phyloP scores from a whole-genome alignment of 75 land plant species.

The Cunninghamia lanceolata region DNA sequence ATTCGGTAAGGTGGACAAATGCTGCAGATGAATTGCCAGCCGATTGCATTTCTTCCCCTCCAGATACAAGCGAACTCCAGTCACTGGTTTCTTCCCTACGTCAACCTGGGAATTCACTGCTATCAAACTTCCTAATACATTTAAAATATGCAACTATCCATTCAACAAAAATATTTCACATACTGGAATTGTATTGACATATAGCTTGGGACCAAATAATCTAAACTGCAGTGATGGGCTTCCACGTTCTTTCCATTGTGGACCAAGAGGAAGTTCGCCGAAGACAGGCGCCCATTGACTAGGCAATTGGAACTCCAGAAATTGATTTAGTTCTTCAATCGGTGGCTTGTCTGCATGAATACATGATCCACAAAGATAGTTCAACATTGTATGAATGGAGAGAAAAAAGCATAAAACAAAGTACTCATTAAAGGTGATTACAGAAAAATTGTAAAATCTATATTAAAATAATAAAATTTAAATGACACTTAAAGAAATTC shows the following conservation, averaged over 20 bases:
- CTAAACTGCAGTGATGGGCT: constrained; percentile 64
- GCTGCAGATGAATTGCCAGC: constrained; percentile 82
- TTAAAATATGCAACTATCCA: not conserved
- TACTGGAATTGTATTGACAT: constrained; percentile 61
- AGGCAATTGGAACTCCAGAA: constrained; percentile 84
- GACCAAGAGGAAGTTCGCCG: constrained; percentile 71
- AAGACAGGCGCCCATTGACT: constrained; percentile 87
- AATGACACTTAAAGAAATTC: too few relatives aligned
- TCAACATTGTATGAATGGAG: not conserved
- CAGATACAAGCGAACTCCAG: constrained; percentile 68
- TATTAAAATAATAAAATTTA: too few relatives aligned
- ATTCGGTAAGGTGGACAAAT: constrained; percentile 60
- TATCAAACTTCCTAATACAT: not conserved
- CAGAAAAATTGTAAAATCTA: too few relatives aligned
- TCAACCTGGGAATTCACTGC: constrained; percentile 41
- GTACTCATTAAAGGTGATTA: too few relatives aligned
- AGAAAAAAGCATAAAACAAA: too few relatives aligned
- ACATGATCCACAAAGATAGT: constrained; percentile 7
- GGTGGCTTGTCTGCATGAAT: constrained; percentile 74
- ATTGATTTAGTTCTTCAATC: constrained; percentile 77
- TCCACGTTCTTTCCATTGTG: constrained; percentile 41
- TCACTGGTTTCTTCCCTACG: constrained; percentile 57
- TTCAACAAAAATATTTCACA: constrained; percentile 10
- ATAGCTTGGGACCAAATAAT: constrained; percentile 74
- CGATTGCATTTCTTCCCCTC: constrained; percentile 76